Base-by-base conservation (phyloP, 768 basidiomycete species). In the Lactarius akahatsu region DNA sequence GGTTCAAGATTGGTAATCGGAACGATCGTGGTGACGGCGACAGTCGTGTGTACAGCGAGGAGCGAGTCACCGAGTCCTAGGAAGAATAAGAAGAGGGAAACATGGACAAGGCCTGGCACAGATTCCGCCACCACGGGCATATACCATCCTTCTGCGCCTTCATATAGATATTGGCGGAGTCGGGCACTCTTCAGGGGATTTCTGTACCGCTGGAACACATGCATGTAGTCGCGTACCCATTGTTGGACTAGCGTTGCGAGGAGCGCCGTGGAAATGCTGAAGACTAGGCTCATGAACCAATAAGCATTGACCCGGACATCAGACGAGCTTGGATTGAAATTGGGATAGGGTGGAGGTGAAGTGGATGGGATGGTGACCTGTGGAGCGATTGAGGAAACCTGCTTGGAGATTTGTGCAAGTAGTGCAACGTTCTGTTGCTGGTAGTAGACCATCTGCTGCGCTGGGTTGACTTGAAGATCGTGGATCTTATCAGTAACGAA, bases 81-180 rank as follows among this genome's bases (percentile, higher is more conserved):
- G 72, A 86, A 79, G 73, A 84, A 84, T 10, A 84, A 74, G 23
- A 82, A 77, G 16, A 83, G 75, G 2, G 82, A 81, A 9, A 80
- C 72, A 66, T 84, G 83, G 26, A 85, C 77, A 11, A 84, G 76
- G n/a, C 79, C 73, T 0, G 83, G 83, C 34, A 84, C 79, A 16
- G 74, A 67, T 47, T 79, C 77, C 3, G 83, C 79, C 8, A 84
- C 71, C 3, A 75, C 70, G 6, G 77, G 71, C 74, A 84, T 77
- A 11, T 73, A 72, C 71, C 80, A 83, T 55, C 68, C 72, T n/a
- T 76, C 74, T 30, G 81, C 68, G 30, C 80, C 80, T 50, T 77
- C 74, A 64, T 77, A 59, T 13, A 62, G 61, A 26, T 55, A 83
- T 8, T 81, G 76, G 23, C 78, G 20, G 2, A 45, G n/a, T n/a